Percentiles rank a stretch among this genome's conserved stretches.
Conservation (phyloP, 225 moss, liverwort and hornwort species). For the Polytrichum commune region DNA sequence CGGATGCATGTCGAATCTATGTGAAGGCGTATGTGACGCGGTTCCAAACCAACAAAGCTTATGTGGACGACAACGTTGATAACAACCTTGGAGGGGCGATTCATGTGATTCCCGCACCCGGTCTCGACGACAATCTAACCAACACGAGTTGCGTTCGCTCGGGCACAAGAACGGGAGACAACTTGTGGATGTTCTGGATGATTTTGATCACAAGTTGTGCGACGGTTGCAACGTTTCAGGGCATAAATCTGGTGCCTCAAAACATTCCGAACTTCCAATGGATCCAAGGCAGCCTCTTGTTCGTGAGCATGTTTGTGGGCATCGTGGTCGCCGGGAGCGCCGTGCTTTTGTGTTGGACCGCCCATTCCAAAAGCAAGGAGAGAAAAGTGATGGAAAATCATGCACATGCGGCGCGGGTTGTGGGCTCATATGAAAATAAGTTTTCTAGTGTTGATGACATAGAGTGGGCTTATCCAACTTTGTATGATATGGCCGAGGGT, state of each 20-base stretch:
- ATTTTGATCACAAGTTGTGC: neutral
- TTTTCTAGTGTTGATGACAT: neutral
- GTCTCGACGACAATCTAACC: neutral
- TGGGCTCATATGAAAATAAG: too few species aligned
- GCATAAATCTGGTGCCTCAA: neutral
- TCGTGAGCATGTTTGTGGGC: neutral
- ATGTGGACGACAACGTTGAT: too few species aligned
- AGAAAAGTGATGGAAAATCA: neutral
- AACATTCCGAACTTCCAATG: neutral
- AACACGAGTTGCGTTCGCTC: too few species aligned
- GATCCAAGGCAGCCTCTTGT: neutral
- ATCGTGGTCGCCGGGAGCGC: neutral
- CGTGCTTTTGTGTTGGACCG: neutral
- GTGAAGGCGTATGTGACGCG: constrained; percentile 4
- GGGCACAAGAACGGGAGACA: neutral
- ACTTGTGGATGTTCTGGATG: constrained; percentile 9
- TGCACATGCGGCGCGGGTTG: too few species aligned
- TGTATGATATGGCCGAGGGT: neutral
- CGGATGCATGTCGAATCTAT: neutral
- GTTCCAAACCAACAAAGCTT: neutral
- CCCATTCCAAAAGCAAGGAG: neutral
- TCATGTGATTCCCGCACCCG: too few species aligned
- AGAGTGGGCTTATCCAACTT: neutral
- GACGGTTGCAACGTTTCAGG: neutral
- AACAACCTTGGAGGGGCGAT: too few species aligned